phyloP scores from a whole-genome alignment of 495 filamentous ascomycete species.

The Neurospora discreta region DNA sequence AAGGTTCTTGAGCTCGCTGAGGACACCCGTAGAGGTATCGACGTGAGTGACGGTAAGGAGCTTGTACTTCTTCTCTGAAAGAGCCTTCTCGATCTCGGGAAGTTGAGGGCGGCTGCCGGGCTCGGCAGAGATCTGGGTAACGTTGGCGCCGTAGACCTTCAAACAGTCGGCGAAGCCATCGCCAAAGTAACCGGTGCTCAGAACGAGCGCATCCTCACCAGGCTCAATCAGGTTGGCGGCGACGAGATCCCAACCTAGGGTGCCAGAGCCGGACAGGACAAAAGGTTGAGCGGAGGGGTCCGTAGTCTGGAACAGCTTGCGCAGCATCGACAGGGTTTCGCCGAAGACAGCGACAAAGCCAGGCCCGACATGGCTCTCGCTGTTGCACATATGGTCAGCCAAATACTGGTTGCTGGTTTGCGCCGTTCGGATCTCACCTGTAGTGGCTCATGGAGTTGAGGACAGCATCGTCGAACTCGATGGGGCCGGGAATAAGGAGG shows the following conservation, averaged over 20 bases:
- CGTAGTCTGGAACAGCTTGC: constrained; percentile 85
- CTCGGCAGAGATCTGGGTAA: constrained; percentile 78
- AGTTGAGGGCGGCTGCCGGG: constrained; percentile 85
- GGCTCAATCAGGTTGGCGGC: constrained; percentile 80
- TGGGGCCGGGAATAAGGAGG: constrained; percentile 88
- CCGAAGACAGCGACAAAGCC: constrained; percentile 86
- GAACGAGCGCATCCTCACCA: constrained; percentile 81
- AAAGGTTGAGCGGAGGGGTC: constrained; percentile 79
- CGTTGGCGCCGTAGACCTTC: constrained; percentile 76
- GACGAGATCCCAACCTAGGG: constrained; percentile 92
- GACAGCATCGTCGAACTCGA: constrained; percentile 98
- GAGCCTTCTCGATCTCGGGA: constrained; percentile 71
- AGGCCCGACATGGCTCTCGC: constrained; percentile 83
- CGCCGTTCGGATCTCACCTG: constrained; percentile 42
- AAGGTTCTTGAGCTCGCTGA: constrained; percentile 78
- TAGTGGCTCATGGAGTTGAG: constrained; percentile 91
- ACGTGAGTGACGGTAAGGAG: constrained; percentile 89
- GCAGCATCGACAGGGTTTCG: constrained; percentile 75
- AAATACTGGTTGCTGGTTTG: not conserved
- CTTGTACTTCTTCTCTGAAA: constrained; percentile 86
- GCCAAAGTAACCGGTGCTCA: constrained; percentile 94
- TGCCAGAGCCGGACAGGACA: constrained; percentile 86
- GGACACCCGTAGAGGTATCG: constrained; percentile 90
- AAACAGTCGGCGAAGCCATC: constrained; percentile 92
- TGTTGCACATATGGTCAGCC: constrained; percentile 21